phyloP scores from a whole-genome alignment of 2,329 filamentous ascomycete genomes.

The Fusarium sp. region DNA sequence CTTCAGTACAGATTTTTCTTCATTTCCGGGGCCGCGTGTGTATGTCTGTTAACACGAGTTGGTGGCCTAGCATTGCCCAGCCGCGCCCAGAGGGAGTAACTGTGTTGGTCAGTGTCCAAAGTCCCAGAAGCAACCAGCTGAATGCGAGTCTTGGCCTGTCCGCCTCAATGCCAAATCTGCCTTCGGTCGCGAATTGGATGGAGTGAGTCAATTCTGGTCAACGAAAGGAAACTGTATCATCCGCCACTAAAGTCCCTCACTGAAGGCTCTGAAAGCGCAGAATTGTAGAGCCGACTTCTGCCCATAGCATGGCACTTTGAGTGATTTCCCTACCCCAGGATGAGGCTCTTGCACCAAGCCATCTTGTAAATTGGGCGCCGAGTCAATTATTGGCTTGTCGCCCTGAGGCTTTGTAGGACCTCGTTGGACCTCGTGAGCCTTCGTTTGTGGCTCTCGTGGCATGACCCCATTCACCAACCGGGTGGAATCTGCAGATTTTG shows the following conservation, averaged over 20 bases:
- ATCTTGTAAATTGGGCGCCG: not conserved
- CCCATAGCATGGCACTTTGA: not conserved
- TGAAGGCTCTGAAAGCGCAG: not conserved
- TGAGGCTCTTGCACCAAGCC: not conserved
- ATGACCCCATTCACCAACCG: not conserved
- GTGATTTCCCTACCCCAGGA: not conserved
- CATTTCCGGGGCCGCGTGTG: constrained; percentile 14
- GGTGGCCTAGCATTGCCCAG: constrained; percentile 6
- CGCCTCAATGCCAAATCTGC: not conserved
- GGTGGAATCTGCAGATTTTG: not conserved
- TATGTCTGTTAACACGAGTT: constrained; percentile 4
- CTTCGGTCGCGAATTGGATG: not conserved
- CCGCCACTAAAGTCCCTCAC: constrained; percentile 5
- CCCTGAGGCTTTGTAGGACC: not conserved
- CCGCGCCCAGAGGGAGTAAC: not conserved
- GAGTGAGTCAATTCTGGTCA: constrained; percentile 20
- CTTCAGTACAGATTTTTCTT: not conserved
- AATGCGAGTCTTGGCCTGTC: not conserved
- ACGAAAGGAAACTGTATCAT: not conserved
- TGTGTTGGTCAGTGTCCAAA: not conserved
- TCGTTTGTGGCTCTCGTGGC: not conserved
- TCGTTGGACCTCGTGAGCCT: not conserved
- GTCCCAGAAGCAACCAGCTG: not conserved
- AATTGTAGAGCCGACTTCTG: not conserved
- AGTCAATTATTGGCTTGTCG: not conserved